phyloP scores from a whole-genome alignment of 164 flowering plant genomes.

The Piper longum region DNA sequence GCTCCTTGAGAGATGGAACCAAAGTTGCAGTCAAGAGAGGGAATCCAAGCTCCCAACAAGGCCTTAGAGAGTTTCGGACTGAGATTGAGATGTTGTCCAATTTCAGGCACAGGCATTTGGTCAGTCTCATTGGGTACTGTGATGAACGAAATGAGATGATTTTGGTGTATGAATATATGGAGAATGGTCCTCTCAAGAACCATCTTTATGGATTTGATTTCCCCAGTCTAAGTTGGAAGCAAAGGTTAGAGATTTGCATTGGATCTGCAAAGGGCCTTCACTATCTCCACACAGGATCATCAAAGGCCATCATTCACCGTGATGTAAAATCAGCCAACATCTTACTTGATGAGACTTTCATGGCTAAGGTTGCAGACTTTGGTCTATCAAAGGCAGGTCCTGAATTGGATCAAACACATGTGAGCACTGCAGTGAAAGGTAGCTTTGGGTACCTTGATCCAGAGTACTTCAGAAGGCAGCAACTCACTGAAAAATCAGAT shows the following conservation, averaged over 20 bases:
- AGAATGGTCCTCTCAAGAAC: slow-evolving; percentile 57
- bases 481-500: slow-evolving; percentile 76
- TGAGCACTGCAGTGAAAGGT: slow-evolving; percentile 82
- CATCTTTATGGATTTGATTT: slow-evolving; percentile 51
- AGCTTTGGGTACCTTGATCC: slow-evolving; percentile 92
- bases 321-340: slow-evolving; percentile 89
- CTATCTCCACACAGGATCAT: slow-evolving; percentile 77
- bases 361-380: slow-evolving; percentile 88
- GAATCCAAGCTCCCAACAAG: slow-evolving; percentile 38
- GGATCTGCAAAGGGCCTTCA: slow-evolving; percentile 82
- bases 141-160: slow-evolving; percentile 66
- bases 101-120: slow-evolving; percentile 78
- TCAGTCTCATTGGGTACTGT: slow-evolving; percentile 75
- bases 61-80: slow-evolving; percentile 55
- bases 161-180: slow-evolving; percentile 76
- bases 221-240: slow-evolving; percentile 55
- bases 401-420: slow-evolving; percentile 61
- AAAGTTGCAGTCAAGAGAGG: slow-evolving; percentile 76
- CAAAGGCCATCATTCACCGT: slow-evolving; percentile 72
- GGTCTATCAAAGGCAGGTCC: slow-evolving; percentile 81
- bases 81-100: slow-evolving; percentile 79
- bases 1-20: slow-evolving; percentile 43
- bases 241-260: slow-evolving; percentile 71
- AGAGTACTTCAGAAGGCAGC: slow-evolving; percentile 63
- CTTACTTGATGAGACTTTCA: slow-evolving; percentile 57